Base-by-base conservation (phyloP, 257 asterid species). In the Solanum chaucha region DNA sequence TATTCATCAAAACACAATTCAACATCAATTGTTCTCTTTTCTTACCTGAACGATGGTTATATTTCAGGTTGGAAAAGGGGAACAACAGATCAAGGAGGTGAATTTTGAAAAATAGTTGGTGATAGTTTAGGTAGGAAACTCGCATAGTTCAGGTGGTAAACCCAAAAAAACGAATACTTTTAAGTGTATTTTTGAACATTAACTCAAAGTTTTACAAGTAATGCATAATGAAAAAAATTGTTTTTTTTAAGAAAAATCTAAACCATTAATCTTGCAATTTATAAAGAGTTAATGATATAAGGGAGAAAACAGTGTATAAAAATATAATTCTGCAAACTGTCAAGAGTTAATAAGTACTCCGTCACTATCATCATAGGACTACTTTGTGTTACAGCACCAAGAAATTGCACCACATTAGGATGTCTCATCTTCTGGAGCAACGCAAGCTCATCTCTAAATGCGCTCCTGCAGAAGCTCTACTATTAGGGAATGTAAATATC, bases 301-400 rank as follows among this genome's bases (percentile, higher is more conserved):
- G 44, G 51, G 5, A 26, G 32, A 22, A 12, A 78, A 34, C 35
- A 40, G 13, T 78, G 24, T 78, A 44, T 14, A 44, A 4, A 15
- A 24, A 26, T 78, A 26, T 24, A 78, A 44, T 9, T 14, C 28
- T 4, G 83, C 35, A 77, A n/a, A 41, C 9, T 78, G 40, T 36
- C 15, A 12, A 12, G 24, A 44, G 61, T 44, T 26, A 77, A 74
- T 82, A 97, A 92, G 92, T 94, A 97, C 85, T 97, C 99, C 8
- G 96, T 97, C 87, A 97, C 99, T 89, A 97, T 97, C 99, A 97
- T 95, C 99, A 97, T 97, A 8, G 99, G 99, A 92, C 95, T 94
- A 90, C 93, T 94, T 89, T 97, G 99, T 38, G 99, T 97, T 48
- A 95, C 98, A 72, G 99, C 99, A 34, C 99, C 98, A 90, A 97